Base-by-base conservation (phyloP, 2,329 filamentous ascomycete species). In the Ceratocystis lukuohia region DNA sequence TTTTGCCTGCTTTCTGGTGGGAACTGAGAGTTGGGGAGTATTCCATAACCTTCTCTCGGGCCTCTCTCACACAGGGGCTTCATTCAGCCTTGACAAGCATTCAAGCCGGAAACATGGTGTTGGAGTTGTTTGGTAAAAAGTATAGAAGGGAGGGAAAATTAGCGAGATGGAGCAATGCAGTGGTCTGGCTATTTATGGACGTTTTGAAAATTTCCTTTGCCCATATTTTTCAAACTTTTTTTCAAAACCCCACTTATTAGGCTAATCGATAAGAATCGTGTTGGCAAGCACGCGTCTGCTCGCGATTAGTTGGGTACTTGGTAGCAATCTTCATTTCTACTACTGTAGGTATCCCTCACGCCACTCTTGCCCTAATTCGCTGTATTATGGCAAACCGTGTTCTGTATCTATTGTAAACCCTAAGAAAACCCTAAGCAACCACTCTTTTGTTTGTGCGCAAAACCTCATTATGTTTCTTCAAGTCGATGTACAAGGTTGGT, bases 191-290 rank as follows among this genome's bases (percentile, higher is more conserved):
- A 64, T 61, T 64, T 64, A 50, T 64, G 25, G 41, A 41, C 28
- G 48, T 5, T 37, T 37, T 30, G 53, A 59, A 46, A 20, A 41
- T 28, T 48, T 65, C 30, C 15, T 48, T 37, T n/a, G 33, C 37
- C 10, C 37, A 41, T 41, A 62, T 28, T 41, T 68, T 68, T 68
- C 37, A 41, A 41, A 41, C 37, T 64, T 64, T 64, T 66, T 48
- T 48, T 1, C 5, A 33, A 7, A 4, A 4, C 30, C 61, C 64
- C 53, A 61, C 53, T 61, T 17, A 8, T 20, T 15, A 59, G 28
- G 2, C 56, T n/a, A 6, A 66, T 66, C 65, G 65, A 66, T 66
- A 66, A 57, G 45, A 3, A 41, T 41, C 10, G 37, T 41, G 37
- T 4, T 41, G 37, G 37, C 37, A 41, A 41, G 37, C 37, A 41